Base-by-base conservation (phyloP, 2,329 filamentous ascomycete genomes). In the Monilinia polystroma region DNA sequence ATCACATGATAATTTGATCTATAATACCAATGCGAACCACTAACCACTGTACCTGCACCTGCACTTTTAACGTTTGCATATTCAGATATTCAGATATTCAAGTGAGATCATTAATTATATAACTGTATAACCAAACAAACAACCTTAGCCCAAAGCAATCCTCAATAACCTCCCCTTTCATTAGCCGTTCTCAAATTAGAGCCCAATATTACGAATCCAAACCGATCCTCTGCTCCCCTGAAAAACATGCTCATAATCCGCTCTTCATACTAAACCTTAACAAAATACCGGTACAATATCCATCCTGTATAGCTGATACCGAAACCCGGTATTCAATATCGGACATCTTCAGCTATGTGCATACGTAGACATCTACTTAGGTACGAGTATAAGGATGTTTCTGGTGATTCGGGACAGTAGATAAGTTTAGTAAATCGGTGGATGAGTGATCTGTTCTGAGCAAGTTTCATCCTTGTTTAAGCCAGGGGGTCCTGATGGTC, bases 381-480 rank as follows among this genome's bases (percentile, higher is more conserved):
- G 32, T 35, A 35, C 32, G 32, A 35, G 32, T 35, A 35, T 35
- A 6, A 4, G 29, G 29, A 29, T 35, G 32, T 35, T 35, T 35
- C 32, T 35, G 32, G 6, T 35, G 7, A 6, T 35, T 35, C 32
- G 32, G 32, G 29, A 29, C 29, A 29, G 32, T 35, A 4, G 45
- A 20, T 20, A 20, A 4, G 18, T 6, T 47, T 12, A 14, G 16
- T 45, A 2, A 14, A 45, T 18, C 7, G 41, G 4, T 51, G 16
- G n/a, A 38, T 52, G 16, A 35, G 35, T 38, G 47, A 60, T 60
- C 55, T 66, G 64, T 66, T 53, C 47, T 66, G 64, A 66, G 64
- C 64, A 66, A 53, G 64, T 66, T 66, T 66, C 47, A 60, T 60
- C 45, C 45, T 66, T 60, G 64, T 60, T 35, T 35, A 35, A 6